Percentiles rank a stretch among this genome's conserved stretches.
Evolutionary conservation across 2,329 filamentous ascomycete species (phyloP).

Genomic region (Ciborinia camelliae): DNA sequence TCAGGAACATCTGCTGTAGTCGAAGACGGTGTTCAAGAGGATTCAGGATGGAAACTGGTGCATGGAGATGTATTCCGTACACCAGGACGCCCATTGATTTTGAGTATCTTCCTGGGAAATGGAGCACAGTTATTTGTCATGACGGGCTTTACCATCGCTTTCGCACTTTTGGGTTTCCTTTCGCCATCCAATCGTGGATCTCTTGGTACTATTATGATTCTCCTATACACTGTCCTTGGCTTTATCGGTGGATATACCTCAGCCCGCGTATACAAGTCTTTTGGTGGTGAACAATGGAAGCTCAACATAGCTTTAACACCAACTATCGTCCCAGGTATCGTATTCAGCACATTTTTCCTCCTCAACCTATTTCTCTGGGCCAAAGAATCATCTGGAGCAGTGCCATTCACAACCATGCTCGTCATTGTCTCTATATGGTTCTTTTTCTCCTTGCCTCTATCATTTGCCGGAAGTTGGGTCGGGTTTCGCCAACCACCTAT

Average conservation of each 20-base stretch:
- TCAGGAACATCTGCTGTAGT: slow-evolving; percentile 70
- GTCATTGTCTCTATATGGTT: slow-evolving; percentile 95
- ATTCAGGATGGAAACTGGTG: slow-evolving; percentile 97
- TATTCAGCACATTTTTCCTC: slow-evolving; percentile 87
- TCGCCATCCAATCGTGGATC: slow-evolving; percentile 95
- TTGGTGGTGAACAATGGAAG: slow-evolving; percentile 92
- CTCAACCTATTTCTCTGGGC: slow-evolving; percentile 96
- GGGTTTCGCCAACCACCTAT: slow-evolving; percentile 75
- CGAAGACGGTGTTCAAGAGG: slow-evolving; percentile 93
- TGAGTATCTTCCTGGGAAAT: slow-evolving; percentile 87
- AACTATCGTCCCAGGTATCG: slow-evolving; percentile 76
- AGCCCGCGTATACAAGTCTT: slow-evolving; percentile 88
- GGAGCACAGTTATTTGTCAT: slow-evolving; percentile 97
- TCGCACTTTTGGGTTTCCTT: slow-evolving; percentile 89
- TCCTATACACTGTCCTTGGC: slow-evolving; percentile 89
- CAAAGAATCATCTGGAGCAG: slow-evolving; percentile 85
- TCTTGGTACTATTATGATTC: slow-evolving; percentile 85
- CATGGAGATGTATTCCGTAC: slow-evolving; percentile 96
- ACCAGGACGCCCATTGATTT: slow-evolving; percentile 75
- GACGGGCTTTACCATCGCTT: slow-evolving; percentile 89
- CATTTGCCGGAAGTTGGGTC: slow-evolving; percentile 85
- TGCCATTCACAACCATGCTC: slow-evolving; percentile 96
- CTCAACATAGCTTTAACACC: slow-evolving; percentile 87
- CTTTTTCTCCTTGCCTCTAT: slow-evolving; percentile 88
- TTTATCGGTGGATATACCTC: slow-evolving; percentile 91